Evolutionary conservation across 345 rosid species (phyloP).

Genomic region (Kandelia obovata): DNA sequence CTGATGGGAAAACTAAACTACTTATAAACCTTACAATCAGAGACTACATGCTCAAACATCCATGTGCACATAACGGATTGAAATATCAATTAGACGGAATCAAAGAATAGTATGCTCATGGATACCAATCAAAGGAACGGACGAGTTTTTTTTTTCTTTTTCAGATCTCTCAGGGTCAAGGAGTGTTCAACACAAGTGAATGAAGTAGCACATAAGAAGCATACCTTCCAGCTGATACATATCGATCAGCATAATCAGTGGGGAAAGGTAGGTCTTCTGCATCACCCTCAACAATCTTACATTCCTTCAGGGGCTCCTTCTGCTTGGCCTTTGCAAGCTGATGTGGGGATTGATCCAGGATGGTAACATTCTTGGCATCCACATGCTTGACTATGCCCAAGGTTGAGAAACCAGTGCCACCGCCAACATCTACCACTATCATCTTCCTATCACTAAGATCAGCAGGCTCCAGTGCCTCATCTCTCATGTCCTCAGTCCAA

Average conservation of each 20-base stretch:
- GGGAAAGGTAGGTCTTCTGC: conserved; percentile 90
- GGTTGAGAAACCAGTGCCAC: conserved; percentile 98
- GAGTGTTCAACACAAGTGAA: not conserved
- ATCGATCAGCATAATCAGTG: conserved; percentile 92
- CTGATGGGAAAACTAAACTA: not conserved
- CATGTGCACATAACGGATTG: not conserved
- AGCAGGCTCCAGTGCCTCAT: conserved; percentile 95
- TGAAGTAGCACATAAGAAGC: not conserved
- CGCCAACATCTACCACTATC: conserved; percentile 98
- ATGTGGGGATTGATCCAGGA: conserved; percentile 97
- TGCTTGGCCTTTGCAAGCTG: conserved; percentile 95
- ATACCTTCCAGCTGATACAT: conserved; percentile 96
- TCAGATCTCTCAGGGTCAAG: not conserved
- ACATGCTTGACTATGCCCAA: conserved; percentile 92
- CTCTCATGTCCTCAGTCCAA: conserved; percentile 99
- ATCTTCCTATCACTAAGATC: conserved; percentile 64
- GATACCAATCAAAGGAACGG: too few relatives aligned
- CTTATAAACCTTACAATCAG: not conserved
- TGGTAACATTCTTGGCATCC: conserved; percentile 91
- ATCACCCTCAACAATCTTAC: conserved; percentile 89
- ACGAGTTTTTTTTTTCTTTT: too few relatives aligned
- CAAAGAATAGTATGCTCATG: too few relatives aligned
- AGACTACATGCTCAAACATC: not conserved
- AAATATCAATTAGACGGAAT: not conserved
- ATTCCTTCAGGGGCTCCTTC: conserved; percentile 93